Evolutionary conservation across 1,284 basidiomycete species (phyloP).

Genomic region (Malassezia caprae): DNA sequence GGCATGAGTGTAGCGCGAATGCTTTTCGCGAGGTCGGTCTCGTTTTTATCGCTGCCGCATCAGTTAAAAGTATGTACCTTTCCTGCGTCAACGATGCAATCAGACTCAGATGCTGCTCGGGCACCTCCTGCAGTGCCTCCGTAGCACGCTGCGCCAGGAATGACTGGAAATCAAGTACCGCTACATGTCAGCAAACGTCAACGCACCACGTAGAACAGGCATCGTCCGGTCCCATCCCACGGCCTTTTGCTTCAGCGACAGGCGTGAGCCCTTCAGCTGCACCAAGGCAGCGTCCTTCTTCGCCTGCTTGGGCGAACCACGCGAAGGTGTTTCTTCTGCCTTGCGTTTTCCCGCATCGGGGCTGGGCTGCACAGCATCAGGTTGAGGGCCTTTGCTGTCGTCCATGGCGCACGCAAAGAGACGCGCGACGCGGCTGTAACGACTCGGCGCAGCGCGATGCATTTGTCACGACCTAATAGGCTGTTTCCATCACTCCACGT

Average conservation of each 20-base stretch:
- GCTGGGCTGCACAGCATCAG: not conserved
- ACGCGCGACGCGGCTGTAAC: slow-evolving; percentile 2
- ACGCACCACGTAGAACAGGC: slow-evolving; percentile 67
- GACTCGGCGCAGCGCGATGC: not conserved
- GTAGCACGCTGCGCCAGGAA: slow-evolving; percentile 19
- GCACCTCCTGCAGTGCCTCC: slow-evolving; percentile 53
- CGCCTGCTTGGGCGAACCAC: slow-evolving; percentile 12
- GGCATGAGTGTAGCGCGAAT: slow-evolving; percentile 28
- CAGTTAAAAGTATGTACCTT: slow-evolving; percentile 6
- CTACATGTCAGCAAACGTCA: slow-evolving; percentile 9
- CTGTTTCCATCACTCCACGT: not conserved
- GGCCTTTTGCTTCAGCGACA: slow-evolving; percentile 66
- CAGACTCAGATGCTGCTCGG: slow-evolving; percentile 61
- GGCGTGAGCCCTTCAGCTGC: slow-evolving; percentile 56
- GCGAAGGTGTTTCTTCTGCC: not conserved
- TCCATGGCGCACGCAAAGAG: slow-evolving; percentile 5
- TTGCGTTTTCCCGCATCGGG: slow-evolving; percentile 6
- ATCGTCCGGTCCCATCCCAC: slow-evolving; percentile 65
- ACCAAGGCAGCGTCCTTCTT: slow-evolving; percentile 31
- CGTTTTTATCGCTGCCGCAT: slow-evolving; percentile 26
- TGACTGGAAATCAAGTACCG: slow-evolving; percentile 30
- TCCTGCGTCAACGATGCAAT: slow-evolving; percentile 65
- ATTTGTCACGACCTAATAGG: slow-evolving; percentile 1
- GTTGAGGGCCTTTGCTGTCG: not conserved
- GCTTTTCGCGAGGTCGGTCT: slow-evolving; percentile 26